Evolutionary conservation across 768 basidiomycete species (phyloP), one percentile per base, ranked within the genome.

Genomic region (Tylopilus sp.): DNA sequence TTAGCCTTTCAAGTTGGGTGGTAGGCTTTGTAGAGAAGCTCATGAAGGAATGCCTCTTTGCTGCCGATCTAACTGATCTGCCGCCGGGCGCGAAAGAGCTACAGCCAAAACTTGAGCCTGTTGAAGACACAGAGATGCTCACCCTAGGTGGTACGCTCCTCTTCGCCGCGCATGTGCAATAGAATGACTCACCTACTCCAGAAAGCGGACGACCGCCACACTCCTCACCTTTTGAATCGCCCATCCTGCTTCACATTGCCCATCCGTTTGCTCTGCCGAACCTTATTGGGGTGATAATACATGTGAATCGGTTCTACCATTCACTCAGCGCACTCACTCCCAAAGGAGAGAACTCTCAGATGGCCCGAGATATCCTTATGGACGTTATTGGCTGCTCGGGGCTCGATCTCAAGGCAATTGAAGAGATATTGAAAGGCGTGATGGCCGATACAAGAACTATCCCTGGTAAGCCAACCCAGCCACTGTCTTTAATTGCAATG

Each of bases 301-400:
- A 88, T 53, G 75, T 91, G 45, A 81, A 77, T 50, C 73, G 71
- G 49, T 83, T 86, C 59, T 78, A 80, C 39, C 71, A 69, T 40
- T 78, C 76, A 58, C 61, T 91, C 21, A 72, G 72, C 40, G 71
- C 74, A 11, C 69, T 84, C 36, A 71, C 79, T 5, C 76, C 86
- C 28, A 78, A 76, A 38, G 78, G 75, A 52, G 83, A 86, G 65
- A 82, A 75, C 52, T 75, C 85, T 5, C 79, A 81, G 47, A 80
- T 85, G 31, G 86, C 86, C 1, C 81, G 79, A 59, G 77, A 79
- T 38, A 71, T 82, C 31, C 69, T 91, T 2, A 60, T 82, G 45
- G 88, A 90, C 63, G 62, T 79, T 20, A 74, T 90, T 15, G 78
- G 81, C 57, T 77, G 72, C 56, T 86, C 85, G 33, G 86, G 86